Percentiles rank a stretch among this genome's conserved stretches.
Conservation (phyloP, 495 filamentous ascomycete genomes). For the Geopyxis carbonaria region DNA sequence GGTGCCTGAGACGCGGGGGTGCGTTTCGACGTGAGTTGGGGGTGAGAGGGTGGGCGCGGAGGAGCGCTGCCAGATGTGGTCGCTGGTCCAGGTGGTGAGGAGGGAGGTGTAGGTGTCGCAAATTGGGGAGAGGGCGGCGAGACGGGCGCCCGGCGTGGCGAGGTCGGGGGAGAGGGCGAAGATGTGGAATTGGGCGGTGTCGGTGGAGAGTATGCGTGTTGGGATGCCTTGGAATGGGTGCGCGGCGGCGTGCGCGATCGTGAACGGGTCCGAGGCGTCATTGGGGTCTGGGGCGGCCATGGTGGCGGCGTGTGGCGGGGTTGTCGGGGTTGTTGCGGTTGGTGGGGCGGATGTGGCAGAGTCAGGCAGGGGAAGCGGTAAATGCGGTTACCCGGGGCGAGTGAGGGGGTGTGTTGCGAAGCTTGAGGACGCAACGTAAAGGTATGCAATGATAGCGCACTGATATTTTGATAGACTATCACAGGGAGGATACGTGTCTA, state of each 20-base stretch:
- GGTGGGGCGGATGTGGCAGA: no score
- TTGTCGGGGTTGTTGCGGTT: no score
- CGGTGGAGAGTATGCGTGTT: slow-evolving; percentile 57
- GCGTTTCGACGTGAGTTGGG: neutral
- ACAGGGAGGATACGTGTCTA: no score
- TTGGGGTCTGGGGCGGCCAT: neutral
- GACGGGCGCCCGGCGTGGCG: slow-evolving; percentile 35
- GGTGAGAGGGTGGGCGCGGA: slow-evolving; percentile 45
- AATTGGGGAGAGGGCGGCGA: slow-evolving; percentile 31
- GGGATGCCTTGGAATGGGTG: slow-evolving; percentile 44
- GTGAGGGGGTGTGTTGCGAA: no score
- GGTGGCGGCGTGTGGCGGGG: no score
- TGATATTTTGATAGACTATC: no score
- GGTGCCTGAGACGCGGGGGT: slow-evolving; percentile 38
- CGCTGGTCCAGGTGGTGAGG: slow-evolving; percentile 33
- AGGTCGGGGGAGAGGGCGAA: slow-evolving; percentile 45
- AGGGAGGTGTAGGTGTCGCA: slow-evolving; percentile 24
- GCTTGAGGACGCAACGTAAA: no score
- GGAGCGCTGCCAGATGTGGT: slow-evolving; percentile 93
- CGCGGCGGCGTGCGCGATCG: neutral
- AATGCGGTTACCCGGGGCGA: no score
- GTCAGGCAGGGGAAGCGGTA: no score
- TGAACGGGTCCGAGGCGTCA: neutral
- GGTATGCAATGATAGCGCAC: no score
- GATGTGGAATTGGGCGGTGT: slow-evolving; percentile 73